Percentiles rank a stretch among this genome's conserved stretches.
These are phyloP conservation scores for Fusarium humuli DNA, from an alignment of 2,329 filamentous ascomycete species.

Conservation along the genomic window DNA sequence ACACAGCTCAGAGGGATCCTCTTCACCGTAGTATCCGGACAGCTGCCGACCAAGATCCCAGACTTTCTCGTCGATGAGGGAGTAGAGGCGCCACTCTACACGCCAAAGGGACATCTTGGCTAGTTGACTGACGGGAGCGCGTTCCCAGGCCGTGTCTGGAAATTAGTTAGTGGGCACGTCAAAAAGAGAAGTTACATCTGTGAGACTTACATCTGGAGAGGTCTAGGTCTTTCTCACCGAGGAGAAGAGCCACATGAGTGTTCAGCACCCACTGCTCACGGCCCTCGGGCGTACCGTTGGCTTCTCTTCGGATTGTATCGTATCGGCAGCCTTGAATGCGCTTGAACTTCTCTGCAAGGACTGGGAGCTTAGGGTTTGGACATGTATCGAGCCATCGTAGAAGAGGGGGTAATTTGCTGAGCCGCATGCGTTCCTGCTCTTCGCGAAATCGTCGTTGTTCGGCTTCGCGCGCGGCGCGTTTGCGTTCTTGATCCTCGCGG, in stretches of 20 bases:
- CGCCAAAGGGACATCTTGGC: conserved; percentile 72
- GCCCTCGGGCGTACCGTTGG: conserved; percentile 65
- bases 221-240: conserved; percentile 72
- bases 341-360: conserved; percentile 66
- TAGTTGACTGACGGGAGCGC: conserved; percentile 62
- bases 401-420: conserved; percentile 69
- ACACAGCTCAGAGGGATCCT: conserved; percentile 58
- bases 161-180: conserved; percentile 11
- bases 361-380: conserved; percentile 62
- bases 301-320: conserved; percentile 68
- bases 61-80: conserved; percentile 62
- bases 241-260: conserved; percentile 70
- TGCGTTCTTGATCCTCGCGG: conserved; percentile 61
- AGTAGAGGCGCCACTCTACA: conserved; percentile 67
- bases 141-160: conserved; percentile 70
- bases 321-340: conserved; percentile 71
- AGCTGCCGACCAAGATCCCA: conserved; percentile 66
- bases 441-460: conserved; percentile 63
- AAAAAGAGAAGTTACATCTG: not conserved
- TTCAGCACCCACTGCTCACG: conserved; percentile 76
- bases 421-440: conserved; percentile 65
- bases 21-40: conserved; percentile 61
- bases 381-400: conserved; percentile 70
- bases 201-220: conserved; percentile 69
- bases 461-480: conserved; percentile 63